Percentiles rank a stretch among this genome's conserved stretches.
Evolutionary conservation across 768 basidiomycete species (phyloP).

Genomic region (Lactarius pseudohatsudake): DNA sequence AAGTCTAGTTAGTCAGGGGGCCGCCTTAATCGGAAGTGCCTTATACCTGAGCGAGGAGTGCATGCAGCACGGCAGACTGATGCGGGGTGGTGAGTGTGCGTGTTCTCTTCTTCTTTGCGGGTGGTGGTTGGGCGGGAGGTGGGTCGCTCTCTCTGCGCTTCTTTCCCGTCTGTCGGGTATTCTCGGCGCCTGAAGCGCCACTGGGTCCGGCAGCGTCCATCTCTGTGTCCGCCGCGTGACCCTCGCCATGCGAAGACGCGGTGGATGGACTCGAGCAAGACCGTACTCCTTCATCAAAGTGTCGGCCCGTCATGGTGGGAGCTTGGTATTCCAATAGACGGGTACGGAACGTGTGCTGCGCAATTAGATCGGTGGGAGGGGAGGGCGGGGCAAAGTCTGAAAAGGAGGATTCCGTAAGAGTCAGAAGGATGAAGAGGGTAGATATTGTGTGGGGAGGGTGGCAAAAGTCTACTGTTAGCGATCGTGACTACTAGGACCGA

Average conservation of each 20-base stretch:
- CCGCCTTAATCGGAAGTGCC: conserved; percentile 28
- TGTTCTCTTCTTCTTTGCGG: conserved; percentile 78
- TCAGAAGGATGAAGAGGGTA: neutral
- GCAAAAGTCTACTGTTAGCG: conserved; percentile 8
- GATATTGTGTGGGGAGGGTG: conserved; percentile 16
- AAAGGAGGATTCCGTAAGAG: neutral
- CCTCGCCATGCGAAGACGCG: conserved; percentile 34
- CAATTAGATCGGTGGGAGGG: neutral
- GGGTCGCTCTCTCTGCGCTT: conserved; percentile 33
- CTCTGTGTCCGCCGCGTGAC: conserved; percentile 57
- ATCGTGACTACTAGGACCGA: conserved; percentile 24
- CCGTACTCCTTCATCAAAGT: conserved; percentile 24
- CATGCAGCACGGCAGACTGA: conserved; percentile 84
- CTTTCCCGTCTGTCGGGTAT: conserved; percentile 26
- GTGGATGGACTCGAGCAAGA: conserved; percentile 28
- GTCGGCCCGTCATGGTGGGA: conserved; percentile 19
- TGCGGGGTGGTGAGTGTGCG: conserved; percentile 84
- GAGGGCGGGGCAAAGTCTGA: neutral
- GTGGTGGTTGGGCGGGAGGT: conserved; percentile 39
- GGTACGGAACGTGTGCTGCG: neutral
- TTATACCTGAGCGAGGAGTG: conserved; percentile 77
- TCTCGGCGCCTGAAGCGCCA: conserved; percentile 41
- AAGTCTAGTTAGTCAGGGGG: neutral
- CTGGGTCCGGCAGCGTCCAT: conserved; percentile 47
- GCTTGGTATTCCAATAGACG: neutral